Base-by-base conservation (phyloP, 441 rosid genomes). In the Daphne laureola region DNA sequence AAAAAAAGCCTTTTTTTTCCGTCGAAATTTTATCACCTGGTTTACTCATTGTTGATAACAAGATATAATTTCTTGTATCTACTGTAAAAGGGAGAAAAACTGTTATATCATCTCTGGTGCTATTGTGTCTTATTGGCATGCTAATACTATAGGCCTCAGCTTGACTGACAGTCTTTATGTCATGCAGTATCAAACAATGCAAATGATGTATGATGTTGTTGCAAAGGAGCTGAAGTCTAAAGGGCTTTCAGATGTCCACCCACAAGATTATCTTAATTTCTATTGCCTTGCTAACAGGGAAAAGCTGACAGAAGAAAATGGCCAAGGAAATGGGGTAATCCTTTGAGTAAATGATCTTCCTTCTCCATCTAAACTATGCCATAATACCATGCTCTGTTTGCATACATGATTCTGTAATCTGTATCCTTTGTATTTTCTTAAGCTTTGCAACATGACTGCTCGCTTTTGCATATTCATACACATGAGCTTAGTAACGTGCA, bases 251-350 rank as follows among this genome's bases (percentile, higher is more conserved):
- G 84, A 77, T 62, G 62, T 81, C 31, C 84, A 77, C 76, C 98
- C 96, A 55, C 84, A 52, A 49, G 95, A 90, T 52, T 87, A 85
- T 80, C 95, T 90, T 43, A 90, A 87, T 79, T 90, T 90, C 68
- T 90, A 80, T 64, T 90, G 98, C 66, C 78, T 90, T 58, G 98
- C 92, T 56, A 90, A 83, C 2, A 71, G 88, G 57, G 98, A 85
- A 69, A 51, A 73, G 61, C 55, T 36, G 59, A 65, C 81, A 9
- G 62, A 55, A 36, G 72, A 63, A n/a, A 31, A 36, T 50, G 66
- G 67, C 8, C 55, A 60, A 38, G 51, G 78, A n/a, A 63, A 69
- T 49, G 78, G 68, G 89, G 96, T 86, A 82, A 54, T 46, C 48
- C 5, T 65, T 15, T 12, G n/a, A 17, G 49, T 17, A 46, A 46